Conservation (phyloP, 2,329 filamentous ascomycete genomes). For the Hyphodiscus sp. region DNA sequence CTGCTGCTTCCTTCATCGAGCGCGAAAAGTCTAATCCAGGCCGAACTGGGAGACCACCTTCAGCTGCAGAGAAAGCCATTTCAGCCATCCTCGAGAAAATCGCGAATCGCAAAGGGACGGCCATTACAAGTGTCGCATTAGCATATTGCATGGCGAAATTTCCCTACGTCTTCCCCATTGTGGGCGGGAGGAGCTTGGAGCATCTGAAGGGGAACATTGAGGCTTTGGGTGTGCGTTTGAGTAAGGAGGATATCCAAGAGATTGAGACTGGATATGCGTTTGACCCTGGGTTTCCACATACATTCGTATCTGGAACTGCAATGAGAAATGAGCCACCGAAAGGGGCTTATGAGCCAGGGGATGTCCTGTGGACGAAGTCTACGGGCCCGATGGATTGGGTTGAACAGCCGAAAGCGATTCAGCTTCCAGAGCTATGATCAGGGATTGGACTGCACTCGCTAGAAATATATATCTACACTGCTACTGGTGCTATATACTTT, state of each 20-base stretch:
- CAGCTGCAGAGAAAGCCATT: not conserved
- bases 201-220: not conserved
- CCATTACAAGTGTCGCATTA: not conserved
- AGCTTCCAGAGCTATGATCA: too few relatives aligned
- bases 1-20: not conserved
- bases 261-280: not conserved
- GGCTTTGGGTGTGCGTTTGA: not conserved
- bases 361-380: not conserved
- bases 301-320: not conserved
- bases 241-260: not conserved
- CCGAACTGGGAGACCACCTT: not conserved
- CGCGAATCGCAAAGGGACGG: not conserved
- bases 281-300: not conserved
- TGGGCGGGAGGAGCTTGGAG: not conserved
- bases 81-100: not conserved
- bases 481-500: too few relatives aligned
- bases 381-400: not conserved
- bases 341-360: not conserved
- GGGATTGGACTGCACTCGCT: too few relatives aligned
- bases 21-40: not conserved
- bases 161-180: not conserved
- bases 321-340: too few relatives aligned
- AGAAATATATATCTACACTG: too few relatives aligned
- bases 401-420: not conserved
- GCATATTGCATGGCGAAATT: not conserved